A percentile compares a stretch with the other conserved stretches of the same genome.
These are phyloP conservation scores for Cystofilobasidium ferigula DNA, from an alignment of 768 basidiomycete species.

Conservation along the genomic window DNA sequence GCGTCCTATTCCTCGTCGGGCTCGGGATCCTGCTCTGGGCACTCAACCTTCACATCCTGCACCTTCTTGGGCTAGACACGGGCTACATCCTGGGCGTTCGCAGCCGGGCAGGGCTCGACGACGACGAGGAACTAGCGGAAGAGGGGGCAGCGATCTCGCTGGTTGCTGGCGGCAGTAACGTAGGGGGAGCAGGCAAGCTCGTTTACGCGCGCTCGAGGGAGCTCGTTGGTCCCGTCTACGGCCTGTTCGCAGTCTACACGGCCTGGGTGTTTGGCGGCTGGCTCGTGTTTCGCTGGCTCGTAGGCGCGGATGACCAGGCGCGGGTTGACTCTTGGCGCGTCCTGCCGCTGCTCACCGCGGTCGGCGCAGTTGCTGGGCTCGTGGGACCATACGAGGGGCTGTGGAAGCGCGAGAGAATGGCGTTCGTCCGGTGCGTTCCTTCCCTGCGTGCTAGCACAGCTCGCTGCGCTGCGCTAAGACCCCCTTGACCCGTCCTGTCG, in stretches of 20 bases:
- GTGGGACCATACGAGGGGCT: slow-evolving; percentile 59
- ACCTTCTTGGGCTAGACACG: slow-evolving; percentile 61
- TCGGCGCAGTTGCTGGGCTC: slow-evolving; percentile 50
- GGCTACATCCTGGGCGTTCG: slow-evolving; percentile 53
- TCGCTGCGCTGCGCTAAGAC: too few relatives aligned
- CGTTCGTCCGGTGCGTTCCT: slow-evolving; percentile 58
- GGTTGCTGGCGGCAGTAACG: not conserved
- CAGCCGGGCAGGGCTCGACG: slow-evolving; percentile 18
- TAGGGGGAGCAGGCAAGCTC: not conserved
- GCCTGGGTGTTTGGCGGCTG: slow-evolving; percentile 57
- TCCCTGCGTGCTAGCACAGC: not conserved
- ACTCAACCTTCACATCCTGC: slow-evolving; percentile 76
- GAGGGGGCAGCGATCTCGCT: not conserved
- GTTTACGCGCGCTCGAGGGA: slow-evolving; percentile 2
- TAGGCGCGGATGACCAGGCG: slow-evolving; percentile 45
- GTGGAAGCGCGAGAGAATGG: slow-evolving; percentile 60
- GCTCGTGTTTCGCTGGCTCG: slow-evolving; percentile 54
- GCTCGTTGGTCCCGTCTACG: slow-evolving; percentile 43
- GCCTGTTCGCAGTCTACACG: slow-evolving; percentile 53
- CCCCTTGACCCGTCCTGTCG: too few relatives aligned
- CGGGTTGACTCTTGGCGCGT: slow-evolving; percentile 66
- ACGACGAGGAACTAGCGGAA: not conserved
- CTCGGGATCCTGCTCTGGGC: slow-evolving; percentile 83
- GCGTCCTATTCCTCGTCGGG: slow-evolving; percentile 57
- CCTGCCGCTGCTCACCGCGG: slow-evolving; percentile 57